Evolutionary conservation across 805 yeast genomes (phyloP).

Genomic region (Metschnikowia cerradonensis): DNA sequence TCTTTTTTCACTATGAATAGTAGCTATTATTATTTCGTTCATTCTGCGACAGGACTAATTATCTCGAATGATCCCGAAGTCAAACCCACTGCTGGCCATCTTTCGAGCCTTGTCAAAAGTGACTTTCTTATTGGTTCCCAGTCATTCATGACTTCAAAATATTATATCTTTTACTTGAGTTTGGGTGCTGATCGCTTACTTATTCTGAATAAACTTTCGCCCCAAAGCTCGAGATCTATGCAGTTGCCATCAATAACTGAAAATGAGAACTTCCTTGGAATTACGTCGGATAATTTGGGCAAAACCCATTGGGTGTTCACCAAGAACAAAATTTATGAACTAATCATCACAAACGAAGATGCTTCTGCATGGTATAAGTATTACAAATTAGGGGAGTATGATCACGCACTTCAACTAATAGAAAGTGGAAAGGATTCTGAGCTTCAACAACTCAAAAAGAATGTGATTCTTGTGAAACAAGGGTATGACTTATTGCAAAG

Average conservation of each 20-base stretch:
- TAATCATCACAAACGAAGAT: constrained; percentile 65
- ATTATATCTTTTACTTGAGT: constrained; percentile 26
- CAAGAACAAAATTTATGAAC: constrained; percentile 57
- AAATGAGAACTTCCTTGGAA: constrained; percentile 21
- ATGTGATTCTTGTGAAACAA: constrained; percentile 48
- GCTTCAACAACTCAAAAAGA: constrained; percentile 19
- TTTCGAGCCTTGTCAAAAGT: constrained; percentile 6
- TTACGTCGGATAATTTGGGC: constrained; percentile 31
- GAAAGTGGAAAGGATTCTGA: neutral
- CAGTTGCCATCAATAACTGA: neutral
- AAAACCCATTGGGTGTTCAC: constrained; percentile 78
- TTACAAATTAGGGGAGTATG: constrained; percentile 39
- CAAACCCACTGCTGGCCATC: constrained; percentile 16
- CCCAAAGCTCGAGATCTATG: constrained; percentile 8
- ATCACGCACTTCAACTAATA: constrained; percentile 51
- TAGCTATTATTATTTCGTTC: constrained; percentile 7
- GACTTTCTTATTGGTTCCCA: constrained; percentile 6
- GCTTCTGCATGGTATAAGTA: constrained; percentile 63
- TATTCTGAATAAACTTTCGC: constrained; percentile 29
- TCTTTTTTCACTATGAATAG: neutral
- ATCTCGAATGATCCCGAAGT: constrained; percentile 32
- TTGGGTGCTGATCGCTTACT: constrained; percentile 17
- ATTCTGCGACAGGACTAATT: constrained; percentile 16
- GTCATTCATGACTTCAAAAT: constrained; percentile 25
- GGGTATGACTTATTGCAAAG: constrained; percentile 45